Evolutionary conservation across 768 basidiomycete species (phyloP), one percentile per base, ranked within the genome.

Genomic region (Termitomyces sp.): DNA sequence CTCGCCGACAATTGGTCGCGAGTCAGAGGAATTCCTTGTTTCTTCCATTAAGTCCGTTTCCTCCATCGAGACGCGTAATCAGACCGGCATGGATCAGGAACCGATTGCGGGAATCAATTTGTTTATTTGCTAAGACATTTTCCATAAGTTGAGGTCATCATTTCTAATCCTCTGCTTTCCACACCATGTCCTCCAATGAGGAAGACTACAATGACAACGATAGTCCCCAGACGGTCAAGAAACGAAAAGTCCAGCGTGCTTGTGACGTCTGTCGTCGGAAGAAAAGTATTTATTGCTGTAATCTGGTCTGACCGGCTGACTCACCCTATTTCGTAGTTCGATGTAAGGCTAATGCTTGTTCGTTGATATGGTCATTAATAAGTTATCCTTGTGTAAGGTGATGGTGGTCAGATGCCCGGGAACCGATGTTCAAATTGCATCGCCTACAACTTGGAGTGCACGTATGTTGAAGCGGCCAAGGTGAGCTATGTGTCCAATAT

Each of bases 181-280:
- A 33, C 41, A 33, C 44, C 57, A 85, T 85, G 83, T 88, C 86
- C 48, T 87, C 86, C 35, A 79, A 79, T 57, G 86, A 87, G 66
- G 85, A 87, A 40, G 85, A 88, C 32, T 75, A 71, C 68, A 75
- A 80, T 65, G 82, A 84, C 24, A 55, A 62, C 7, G 81, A 83
- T 0, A 63, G 59, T 46, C 61, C 66, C 5, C 76, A 73, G 3
- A 74, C 72, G 20, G 69, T 70, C 20, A 91, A 92, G 76, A 90
- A 88, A 68, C 72, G 89, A 40, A 78, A 84, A 60, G 79, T 91
- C 32, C 87, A 90, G 70, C 73, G 90, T 30, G 90, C 90, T 7
- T 94, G 92, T 66, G 91, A 93, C 65, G 80, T 85, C 0, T 94
- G 92, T 67, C 77, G 92, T 38, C 76, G 89, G 57, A 93, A 92